Base-by-base conservation (phyloP, 2,329 filamentous ascomycete species). In the Fonsecaea erecta region DNA sequence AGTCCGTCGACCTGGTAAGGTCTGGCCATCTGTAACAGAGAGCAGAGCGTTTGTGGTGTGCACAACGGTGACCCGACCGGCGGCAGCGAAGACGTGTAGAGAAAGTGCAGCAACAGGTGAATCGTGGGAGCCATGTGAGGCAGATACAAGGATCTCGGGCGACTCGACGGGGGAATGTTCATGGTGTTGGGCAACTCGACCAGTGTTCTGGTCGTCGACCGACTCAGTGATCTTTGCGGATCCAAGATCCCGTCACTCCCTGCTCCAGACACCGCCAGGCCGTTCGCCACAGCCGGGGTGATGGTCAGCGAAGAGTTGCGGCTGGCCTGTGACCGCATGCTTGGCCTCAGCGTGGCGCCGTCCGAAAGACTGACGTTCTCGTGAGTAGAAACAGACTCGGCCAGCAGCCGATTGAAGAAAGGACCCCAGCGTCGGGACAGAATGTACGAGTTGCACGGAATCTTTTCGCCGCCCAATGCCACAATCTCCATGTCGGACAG, bases 401-500 rank as follows among this genome's bases (percentile, higher is more conserved):
- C 87, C 9, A 98, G 83, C 1, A 99, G 84, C 75, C 96, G 92
- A 62, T 97, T 92, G 78, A 99, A 98, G 75, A 96, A 97, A 0
- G 93, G 92, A 0, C 95, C 95, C 95, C 95, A 99, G 74, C 95
- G 85, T 30, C 92, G 86, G 9, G 91, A 90, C 16, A 98, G 84
- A 16, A 99, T 86, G 63, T 93, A 88, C 6, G 95, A 98, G 77
- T 96, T 99, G 71, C 97, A 91, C 0, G 95, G 92, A 70, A 98
- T 92, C 18, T 93, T 87, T 75, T 97, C 94, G 24, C 94, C 94
- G 21, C 91, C 90, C 48, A 97, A 89, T 59, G 94, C 95, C 30
- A 98, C 83, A 64, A 99, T 91, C 74, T 98, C 95, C 95, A 99
- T 99, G 73, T 99, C 95, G 2, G 92, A 86, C 62, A 99, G 82